Percentiles rank a stretch among this genome's conserved stretches.
Conservation (phyloP, 1,284 basidiomycete genomes). For the Leccinum cinnamomeum region DNA sequence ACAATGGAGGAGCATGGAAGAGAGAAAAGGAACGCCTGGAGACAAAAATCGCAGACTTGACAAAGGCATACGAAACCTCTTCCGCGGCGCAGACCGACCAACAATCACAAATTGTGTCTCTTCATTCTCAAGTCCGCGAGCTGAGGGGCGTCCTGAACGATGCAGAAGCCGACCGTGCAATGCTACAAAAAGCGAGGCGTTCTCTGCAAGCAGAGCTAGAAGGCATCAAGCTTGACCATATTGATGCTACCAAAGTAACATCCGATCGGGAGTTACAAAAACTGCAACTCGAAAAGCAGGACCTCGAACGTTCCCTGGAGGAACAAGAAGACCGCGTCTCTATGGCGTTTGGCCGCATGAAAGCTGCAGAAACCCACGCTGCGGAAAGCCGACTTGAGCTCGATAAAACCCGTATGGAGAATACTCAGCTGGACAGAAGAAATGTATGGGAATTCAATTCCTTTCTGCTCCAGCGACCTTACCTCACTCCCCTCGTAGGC, state of each 20-base stretch:
- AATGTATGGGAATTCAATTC: conserved; percentile 54
- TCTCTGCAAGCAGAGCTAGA: conserved; percentile 57
- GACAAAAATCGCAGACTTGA: conserved; percentile 75
- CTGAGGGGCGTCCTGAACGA: conserved; percentile 79
- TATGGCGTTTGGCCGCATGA: conserved; percentile 75
- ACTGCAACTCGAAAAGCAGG: conserved; percentile 75
- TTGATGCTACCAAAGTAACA: conserved; percentile 61
- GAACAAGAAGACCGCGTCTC: conserved; percentile 73
- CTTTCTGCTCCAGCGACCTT: conserved; percentile 1
- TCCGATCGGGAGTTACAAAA: conserved; percentile 75
- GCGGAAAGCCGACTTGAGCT: conserved; percentile 75
- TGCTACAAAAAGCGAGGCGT: conserved; percentile 81
- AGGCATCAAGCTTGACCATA: conserved; percentile 48
- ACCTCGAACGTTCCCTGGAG: conserved; percentile 75
- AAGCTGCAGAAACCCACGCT: conserved; percentile 71
- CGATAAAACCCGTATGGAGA: conserved; percentile 72
- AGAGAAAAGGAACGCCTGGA: conserved; percentile 79
- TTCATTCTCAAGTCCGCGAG: conserved; percentile 84
- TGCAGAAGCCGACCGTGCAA: conserved; percentile 75
- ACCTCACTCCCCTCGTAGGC: conserved; percentile 47
- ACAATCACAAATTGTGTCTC: conserved; percentile 77
- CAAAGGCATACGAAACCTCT: conserved; percentile 77
- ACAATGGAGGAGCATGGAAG: conserved; percentile 78
- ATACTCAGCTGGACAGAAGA: conserved; percentile 72
- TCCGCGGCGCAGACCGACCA: conserved; percentile 73